phyloP scores from a whole-genome alignment of 768 basidiomycete genomes.

The Termitomyces sp. region DNA sequence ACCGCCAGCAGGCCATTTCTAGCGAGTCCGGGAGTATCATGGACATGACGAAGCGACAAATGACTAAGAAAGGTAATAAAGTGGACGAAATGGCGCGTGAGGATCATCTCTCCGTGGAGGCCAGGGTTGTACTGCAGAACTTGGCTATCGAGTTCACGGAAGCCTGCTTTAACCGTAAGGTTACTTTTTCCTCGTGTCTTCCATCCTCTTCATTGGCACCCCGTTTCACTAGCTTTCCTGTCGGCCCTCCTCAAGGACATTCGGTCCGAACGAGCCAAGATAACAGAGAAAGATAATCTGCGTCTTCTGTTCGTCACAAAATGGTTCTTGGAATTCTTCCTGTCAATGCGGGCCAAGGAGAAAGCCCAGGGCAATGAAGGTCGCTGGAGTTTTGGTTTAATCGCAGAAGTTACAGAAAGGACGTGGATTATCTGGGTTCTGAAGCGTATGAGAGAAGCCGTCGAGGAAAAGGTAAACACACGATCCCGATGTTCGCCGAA shows the following conservation, averaged over 20 bases:
- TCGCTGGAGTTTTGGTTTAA: slow-evolving; percentile 63
- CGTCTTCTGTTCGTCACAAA: slow-evolving; percentile 82
- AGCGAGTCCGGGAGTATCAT: slow-evolving; percentile 62
- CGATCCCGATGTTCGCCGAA: slow-evolving; percentile 1
- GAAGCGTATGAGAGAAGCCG: slow-evolving; percentile 78
- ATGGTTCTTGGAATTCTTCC: slow-evolving; percentile 92
- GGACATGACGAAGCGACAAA: slow-evolving; percentile 63
- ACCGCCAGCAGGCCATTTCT: slow-evolving; percentile 78
- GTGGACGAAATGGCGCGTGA: slow-evolving; percentile 64
- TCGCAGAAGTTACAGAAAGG: slow-evolving; percentile 83
- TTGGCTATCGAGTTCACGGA: slow-evolving; percentile 73
- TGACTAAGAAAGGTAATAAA: slow-evolving; percentile 51
- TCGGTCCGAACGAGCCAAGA: slow-evolving; percentile 82
- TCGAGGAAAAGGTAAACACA: slow-evolving; percentile 77
- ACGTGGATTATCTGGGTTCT: slow-evolving; percentile 89
- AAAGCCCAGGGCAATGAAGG: slow-evolving; percentile 20
- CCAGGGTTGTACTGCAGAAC: slow-evolving; percentile 55
- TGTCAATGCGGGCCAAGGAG: slow-evolving; percentile 42
- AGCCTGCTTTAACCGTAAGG: slow-evolving; percentile 85
- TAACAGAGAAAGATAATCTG: slow-evolving; percentile 92
- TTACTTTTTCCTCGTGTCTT: slow-evolving; percentile 12
- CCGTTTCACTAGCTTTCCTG: slow-evolving; percentile 66
- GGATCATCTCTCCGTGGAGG: slow-evolving; percentile 64
- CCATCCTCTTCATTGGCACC: slow-evolving; percentile 1
- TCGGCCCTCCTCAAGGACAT: slow-evolving; percentile 86